Percentiles rank a stretch among this genome's conserved stretches.
Evolutionary conservation across 768 basidiomycete species (phyloP).

Genomic region (Macrolepiota dolichaula): DNA sequence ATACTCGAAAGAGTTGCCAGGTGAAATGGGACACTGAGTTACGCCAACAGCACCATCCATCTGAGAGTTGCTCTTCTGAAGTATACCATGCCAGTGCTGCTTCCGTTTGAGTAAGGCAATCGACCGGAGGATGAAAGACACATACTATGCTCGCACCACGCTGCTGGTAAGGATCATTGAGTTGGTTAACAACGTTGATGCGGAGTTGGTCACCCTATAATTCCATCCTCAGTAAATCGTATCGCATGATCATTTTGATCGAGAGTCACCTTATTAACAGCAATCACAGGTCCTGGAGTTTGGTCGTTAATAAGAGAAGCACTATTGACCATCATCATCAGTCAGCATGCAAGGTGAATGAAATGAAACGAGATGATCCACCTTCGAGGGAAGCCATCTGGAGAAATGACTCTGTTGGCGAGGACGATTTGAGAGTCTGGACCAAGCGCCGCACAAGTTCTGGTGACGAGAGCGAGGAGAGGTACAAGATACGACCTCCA

Average conservation of each 20-base stretch:
- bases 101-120: neutral
- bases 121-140: neutral
- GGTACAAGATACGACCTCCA: neutral
- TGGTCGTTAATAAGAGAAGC: neutral
- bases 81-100: constrained; percentile 45
- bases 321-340: neutral
- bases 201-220: neutral
- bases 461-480: neutral
- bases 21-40: constrained; percentile 38
- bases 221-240: neutral
- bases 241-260: neutral
- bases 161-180: neutral
- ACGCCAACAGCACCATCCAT: constrained; percentile 38
- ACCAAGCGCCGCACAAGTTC: constrained; percentile 11
- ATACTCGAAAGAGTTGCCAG: constrained; percentile 36
- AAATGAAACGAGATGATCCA: neutral
- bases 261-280: neutral
- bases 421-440: constrained; percentile 15
- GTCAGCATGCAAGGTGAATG: neutral
- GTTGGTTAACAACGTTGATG: neutral
- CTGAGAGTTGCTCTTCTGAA: constrained; percentile 30
- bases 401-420: constrained; percentile 18
- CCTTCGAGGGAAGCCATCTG: constrained; percentile 15
- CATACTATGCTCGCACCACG: neutral
- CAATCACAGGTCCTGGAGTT: neutral